These are phyloP conservation scores for Apiospora aurea DNA, from an alignment of 2,329 filamentous ascomycete species.

Conservation along the genomic window DNA sequence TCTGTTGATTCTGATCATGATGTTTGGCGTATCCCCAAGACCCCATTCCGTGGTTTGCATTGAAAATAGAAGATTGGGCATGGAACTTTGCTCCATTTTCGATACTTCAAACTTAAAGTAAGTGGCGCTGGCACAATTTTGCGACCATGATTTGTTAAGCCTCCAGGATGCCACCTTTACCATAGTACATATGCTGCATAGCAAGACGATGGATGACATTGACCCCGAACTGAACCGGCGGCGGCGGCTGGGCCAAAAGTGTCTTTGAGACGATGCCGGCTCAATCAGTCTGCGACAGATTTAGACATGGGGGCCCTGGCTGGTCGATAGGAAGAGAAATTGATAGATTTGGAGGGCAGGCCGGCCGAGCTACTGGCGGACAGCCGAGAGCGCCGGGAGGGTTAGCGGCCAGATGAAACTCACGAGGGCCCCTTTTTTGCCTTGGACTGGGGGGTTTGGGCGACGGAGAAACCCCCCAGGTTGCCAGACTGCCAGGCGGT, in stretches of 20 bases:
- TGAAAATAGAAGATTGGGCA: slow-evolving; percentile 8
- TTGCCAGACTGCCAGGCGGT: not conserved
- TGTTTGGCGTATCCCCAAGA: not conserved
- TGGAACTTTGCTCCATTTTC: slow-evolving; percentile 6
- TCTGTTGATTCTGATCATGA: not conserved
- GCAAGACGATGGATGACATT: not conserved
- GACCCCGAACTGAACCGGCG: not conserved
- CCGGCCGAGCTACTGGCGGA: slow-evolving; percentile 9
- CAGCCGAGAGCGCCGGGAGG: slow-evolving; percentile 6
- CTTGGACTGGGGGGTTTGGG: not conserved
- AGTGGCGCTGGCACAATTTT: slow-evolving; percentile 1
- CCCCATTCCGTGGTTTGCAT: not conserved
- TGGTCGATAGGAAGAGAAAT: not conserved
- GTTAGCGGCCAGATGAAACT: slow-evolving; percentile 16
- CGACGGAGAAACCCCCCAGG: slow-evolving; percentile 8
- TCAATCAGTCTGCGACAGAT: slow-evolving; percentile 18
- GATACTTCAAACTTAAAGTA: slow-evolving; percentile 11
- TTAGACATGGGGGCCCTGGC: slow-evolving; percentile 16
- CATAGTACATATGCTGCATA: not conserved
- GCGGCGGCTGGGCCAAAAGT: not conserved
- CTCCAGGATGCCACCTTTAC: not conserved
- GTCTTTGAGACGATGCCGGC: not conserved
- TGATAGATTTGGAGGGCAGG: not conserved
- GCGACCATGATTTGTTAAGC: not conserved
- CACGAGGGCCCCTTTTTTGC: not conserved